Evolutionary conservation across 2,329 filamentous ascomycete genomes (phyloP), one percentile per base, ranked within the genome.

Genomic region (Aspergillus piperis): DNA sequence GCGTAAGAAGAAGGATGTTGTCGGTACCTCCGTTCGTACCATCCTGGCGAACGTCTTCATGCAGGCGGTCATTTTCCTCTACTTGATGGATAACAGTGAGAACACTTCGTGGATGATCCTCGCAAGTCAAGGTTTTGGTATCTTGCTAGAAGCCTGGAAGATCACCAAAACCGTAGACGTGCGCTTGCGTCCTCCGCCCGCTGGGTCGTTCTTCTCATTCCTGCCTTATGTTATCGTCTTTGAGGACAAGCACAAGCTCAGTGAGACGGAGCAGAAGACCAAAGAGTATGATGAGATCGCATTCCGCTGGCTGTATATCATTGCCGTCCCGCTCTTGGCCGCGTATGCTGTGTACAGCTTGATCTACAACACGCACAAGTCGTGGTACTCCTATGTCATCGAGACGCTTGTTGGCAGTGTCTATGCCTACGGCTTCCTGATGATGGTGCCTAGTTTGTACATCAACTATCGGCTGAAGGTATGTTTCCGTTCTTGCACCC

Each of bases 61-160:
- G 95, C 95, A 99, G 78, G 77, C 84, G 6, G 84, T 98, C 72
- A 97, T 99, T 77, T 96, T 99, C 84, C 84, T 99, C 49, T 99
- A 99, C 78, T 85, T 99, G 30, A 81, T 99, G 70, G 95, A 99
- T 80, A 98, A 99, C 81, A 96, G 92, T 66, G 92, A 97, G 60
- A 96, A 95, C 75, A 99, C 95, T 0, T 96, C 90, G 65, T 99
- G 94, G 94, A 98, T 99, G 92, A 98, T 99, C 69, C 82, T 99
- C 19, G 92, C 93, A 54, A 90, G 91, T 10, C 95, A 99, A 80
- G 95, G 90, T 19, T 87, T 96, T 63, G 92, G 93, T 54, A 90
- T 91, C 58, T 76, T 88, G 1, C 83, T 91, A 52, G 89, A 91
- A 76, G 87, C 88, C 47, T 99, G 95, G 95, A 99, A 99, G 78